phyloP scores from a whole-genome alignment of 176 grass and related monocot genomes.

The Oryza coarctata region DNA sequence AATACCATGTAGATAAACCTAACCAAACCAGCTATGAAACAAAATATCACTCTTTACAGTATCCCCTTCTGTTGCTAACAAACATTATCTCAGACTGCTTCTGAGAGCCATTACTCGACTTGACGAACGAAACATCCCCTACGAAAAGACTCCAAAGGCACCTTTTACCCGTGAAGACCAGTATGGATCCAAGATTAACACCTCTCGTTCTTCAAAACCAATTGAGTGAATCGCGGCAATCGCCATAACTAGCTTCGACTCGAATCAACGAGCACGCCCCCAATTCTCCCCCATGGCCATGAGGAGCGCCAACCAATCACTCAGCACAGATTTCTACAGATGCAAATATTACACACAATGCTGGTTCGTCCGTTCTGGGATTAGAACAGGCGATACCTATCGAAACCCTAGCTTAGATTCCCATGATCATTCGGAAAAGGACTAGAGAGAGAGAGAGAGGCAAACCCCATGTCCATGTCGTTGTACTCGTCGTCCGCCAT shows the following conservation, averaged over 20 bases:
- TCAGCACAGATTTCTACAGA: not conserved
- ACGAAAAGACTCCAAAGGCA: not conserved
- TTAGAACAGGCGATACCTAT: not conserved
- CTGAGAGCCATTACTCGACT: not conserved
- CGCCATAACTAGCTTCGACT: not conserved
- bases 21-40: not conserved
- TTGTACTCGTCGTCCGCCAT: slow-evolving; percentile 57
- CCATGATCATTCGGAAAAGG: not conserved
- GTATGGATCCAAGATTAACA: not conserved
- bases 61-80: not conserved
- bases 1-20: not conserved
- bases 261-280: not conserved
- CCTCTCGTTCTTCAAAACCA: not conserved
- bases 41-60: not conserved
- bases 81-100: not conserved
- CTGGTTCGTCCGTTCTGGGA: not conserved
- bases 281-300: not conserved
- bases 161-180: not conserved
- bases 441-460: not conserved
- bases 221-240: not conserved
- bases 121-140: not conserved
- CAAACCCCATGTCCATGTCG: slow-evolving; percentile 37
- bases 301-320: not conserved
- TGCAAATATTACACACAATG: not conserved
- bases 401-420: slow-evolving; percentile 27